Evolutionary conservation across 2,329 filamentous ascomycete genomes (phyloP).

Genomic region (Neonectria neomacrospora): DNA sequence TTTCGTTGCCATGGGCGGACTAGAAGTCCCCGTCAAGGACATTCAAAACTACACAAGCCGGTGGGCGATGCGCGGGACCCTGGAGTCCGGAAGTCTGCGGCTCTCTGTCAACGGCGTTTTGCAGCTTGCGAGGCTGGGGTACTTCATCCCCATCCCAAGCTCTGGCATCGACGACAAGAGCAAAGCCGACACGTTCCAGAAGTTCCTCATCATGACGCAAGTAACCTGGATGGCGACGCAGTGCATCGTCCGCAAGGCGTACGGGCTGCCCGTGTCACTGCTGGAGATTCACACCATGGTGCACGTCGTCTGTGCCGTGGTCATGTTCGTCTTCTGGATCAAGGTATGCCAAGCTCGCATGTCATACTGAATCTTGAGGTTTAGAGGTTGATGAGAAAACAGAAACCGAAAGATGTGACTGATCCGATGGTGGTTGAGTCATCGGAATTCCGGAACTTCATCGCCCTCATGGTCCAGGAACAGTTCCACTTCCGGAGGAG

Average conservation of each 20-base stretch:
- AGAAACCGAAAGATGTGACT: slow-evolving; percentile 35
- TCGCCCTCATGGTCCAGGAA: slow-evolving; percentile 19
- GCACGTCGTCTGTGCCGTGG: slow-evolving; percentile 34
- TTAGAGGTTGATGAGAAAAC: background rate
- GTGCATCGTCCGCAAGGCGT: slow-evolving; percentile 45
- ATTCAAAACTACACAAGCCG: slow-evolving; percentile 13
- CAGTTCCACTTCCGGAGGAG: slow-evolving; percentile 26
- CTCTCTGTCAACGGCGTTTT: slow-evolving; percentile 18
- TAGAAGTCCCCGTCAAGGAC: slow-evolving; percentile 33
- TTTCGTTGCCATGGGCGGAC: slow-evolving; percentile 47
- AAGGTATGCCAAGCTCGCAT: slow-evolving; percentile 7
- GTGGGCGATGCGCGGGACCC: slow-evolving; percentile 10
- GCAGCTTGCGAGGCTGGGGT: slow-evolving; percentile 20
- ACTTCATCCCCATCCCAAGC: slow-evolving; percentile 20
- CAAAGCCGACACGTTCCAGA: slow-evolving; percentile 51
- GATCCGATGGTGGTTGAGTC: slow-evolving; percentile 15
- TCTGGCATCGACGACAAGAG: slow-evolving; percentile 50
- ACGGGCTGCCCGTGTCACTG: slow-evolving; percentile 50
- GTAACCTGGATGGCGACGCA: slow-evolving; percentile 53
- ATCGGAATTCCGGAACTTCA: slow-evolving; percentile 13
- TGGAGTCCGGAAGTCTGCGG: slow-evolving; percentile 15
- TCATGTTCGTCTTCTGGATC: slow-evolving; percentile 39
- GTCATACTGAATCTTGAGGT: background rate
- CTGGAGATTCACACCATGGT: slow-evolving; percentile 48
- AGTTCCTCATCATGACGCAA: slow-evolving; percentile 51